Evolutionary conservation across 2,329 filamentous ascomycete genomes (phyloP).

Genomic region (Aspergillus fructus): DNA sequence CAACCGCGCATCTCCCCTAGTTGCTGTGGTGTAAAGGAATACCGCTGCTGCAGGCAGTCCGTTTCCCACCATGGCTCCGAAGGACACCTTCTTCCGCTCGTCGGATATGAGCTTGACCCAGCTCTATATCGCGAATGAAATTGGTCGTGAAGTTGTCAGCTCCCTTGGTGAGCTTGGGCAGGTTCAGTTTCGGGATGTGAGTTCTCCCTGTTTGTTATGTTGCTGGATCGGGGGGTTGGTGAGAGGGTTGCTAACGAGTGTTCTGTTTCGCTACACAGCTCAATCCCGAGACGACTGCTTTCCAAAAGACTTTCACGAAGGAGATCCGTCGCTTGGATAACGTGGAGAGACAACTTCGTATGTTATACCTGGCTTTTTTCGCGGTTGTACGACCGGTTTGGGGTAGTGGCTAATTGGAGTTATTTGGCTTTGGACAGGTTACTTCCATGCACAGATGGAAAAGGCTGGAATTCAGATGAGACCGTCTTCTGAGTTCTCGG

Average conservation of each 20-base stretch:
- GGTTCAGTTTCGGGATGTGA: conserved; percentile 95
- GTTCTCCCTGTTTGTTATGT: conserved; percentile 32
- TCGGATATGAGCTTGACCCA: conserved; percentile 99
- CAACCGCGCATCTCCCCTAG: conserved; percentile 6
- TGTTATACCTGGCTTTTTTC: conserved; percentile 36
- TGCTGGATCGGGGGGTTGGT: neutral
- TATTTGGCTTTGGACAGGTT: conserved; percentile 56
- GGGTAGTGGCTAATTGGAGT: neutral
- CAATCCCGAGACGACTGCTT: conserved; percentile 88
- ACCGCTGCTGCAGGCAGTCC: conserved; percentile 23
- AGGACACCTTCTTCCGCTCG: conserved; percentile 98
- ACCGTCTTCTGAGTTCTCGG: conserved; percentile 86
- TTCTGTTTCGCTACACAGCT: conserved; percentile 56
- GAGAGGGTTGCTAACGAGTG: neutral
- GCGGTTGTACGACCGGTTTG: neutral
- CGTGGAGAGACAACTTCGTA: conserved; percentile 95
- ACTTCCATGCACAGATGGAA: conserved; percentile 94
- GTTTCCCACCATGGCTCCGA: conserved; percentile 55
- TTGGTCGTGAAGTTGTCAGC: conserved; percentile 94
- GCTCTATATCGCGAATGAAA: conserved; percentile 99
- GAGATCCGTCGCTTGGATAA: conserved; percentile 97
- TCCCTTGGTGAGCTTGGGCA: conserved; percentile 93
- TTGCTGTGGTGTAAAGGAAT: conserved; percentile 21
- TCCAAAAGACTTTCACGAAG: conserved; percentile 95
- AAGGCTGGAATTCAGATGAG: conserved; percentile 83